phyloP scores from a whole-genome alignment of 208 protist genomes.

The Acanthamoeba royreba region DNA sequence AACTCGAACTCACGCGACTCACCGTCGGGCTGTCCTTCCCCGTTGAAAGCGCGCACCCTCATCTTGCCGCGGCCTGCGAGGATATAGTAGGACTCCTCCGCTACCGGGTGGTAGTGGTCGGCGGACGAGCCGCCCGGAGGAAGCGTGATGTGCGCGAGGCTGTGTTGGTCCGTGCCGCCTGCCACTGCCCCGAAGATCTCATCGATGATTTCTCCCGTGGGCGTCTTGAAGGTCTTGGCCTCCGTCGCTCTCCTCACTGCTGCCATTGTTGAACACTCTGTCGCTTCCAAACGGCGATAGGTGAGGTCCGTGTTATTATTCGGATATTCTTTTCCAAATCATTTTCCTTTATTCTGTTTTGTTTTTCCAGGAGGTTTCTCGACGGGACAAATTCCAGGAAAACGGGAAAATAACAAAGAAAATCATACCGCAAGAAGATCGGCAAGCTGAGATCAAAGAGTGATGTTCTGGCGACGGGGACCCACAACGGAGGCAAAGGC shows the following conservation, averaged over 20 bases:
- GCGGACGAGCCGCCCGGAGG: conserved; percentile 22
- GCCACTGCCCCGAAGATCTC: not conserved
- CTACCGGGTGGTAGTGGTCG: conserved; percentile 9
- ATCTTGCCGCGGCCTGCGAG: conserved; percentile 17
- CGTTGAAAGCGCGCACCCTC: not conserved
- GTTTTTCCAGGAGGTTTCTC: too few relatives aligned
- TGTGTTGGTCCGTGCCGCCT: conserved; percentile 7
- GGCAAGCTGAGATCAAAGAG: not conserved
- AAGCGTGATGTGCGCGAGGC: conserved; percentile 18
- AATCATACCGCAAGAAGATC: not conserved
- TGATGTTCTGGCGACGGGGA: conserved; percentile 10
- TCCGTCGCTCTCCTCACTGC: not conserved
- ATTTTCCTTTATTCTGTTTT: too few relatives aligned
- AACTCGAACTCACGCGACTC: conserved; percentile 3
- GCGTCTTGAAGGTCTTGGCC: not conserved
- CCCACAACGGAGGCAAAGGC: not conserved
- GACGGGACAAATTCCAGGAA: too few relatives aligned
- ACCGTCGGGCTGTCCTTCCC: not conserved
- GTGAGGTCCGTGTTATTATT: too few relatives aligned
- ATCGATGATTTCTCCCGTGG: conserved; percentile 15
- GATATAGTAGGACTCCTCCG: conserved; percentile 38
- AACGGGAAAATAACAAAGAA: too few relatives aligned
- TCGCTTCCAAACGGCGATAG: too few relatives aligned
- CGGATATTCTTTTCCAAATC: not conserved
- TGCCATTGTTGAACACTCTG: too few relatives aligned